Conservation (phyloP, 345 rosid genomes). For the Stellera chamaejasme region DNA sequence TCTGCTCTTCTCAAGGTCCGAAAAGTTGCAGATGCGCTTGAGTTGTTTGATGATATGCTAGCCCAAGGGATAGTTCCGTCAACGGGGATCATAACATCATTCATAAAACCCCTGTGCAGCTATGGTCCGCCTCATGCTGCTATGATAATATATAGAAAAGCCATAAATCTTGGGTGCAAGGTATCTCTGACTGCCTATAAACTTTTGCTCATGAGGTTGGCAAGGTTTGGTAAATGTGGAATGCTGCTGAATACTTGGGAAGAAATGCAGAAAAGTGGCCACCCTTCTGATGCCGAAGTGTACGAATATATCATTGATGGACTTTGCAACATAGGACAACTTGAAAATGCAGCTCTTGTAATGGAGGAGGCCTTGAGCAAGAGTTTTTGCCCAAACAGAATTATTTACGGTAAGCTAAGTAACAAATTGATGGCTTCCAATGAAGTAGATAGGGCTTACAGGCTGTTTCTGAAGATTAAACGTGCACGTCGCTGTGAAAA, state of each 20-base stretch:
- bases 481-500: conserved; percentile 59
- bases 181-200: conserved; percentile 67
- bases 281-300: conserved; percentile 55
- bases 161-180: conserved; percentile 60
- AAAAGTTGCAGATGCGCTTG: conserved; percentile 84
- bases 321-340: conserved; percentile 83
- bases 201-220: conserved; percentile 66
- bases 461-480: conserved; percentile 62
- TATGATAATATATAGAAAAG: conserved; percentile 59
- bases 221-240: conserved; percentile 91
- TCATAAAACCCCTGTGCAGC: conserved; percentile 59
- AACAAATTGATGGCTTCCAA: conserved; percentile 62
- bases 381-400: conserved; percentile 83
- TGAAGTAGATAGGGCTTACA: conserved; percentile 71
- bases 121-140: conserved; percentile 95
- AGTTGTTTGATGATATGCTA: conserved; percentile 79
- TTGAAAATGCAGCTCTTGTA: conserved; percentile 79
- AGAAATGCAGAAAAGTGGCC: conserved; percentile 79
- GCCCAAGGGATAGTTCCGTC: conserved; percentile 45
- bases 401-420: conserved; percentile 63
- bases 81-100: conserved; percentile 55
- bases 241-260: conserved; percentile 75
- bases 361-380: conserved; percentile 74
- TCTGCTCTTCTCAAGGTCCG: conserved; percentile 54
- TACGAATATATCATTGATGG: conserved; percentile 74